phyloP scores from a whole-genome alignment of 2,329 filamentous ascomycete genomes.

The Claviceps sp. region DNA sequence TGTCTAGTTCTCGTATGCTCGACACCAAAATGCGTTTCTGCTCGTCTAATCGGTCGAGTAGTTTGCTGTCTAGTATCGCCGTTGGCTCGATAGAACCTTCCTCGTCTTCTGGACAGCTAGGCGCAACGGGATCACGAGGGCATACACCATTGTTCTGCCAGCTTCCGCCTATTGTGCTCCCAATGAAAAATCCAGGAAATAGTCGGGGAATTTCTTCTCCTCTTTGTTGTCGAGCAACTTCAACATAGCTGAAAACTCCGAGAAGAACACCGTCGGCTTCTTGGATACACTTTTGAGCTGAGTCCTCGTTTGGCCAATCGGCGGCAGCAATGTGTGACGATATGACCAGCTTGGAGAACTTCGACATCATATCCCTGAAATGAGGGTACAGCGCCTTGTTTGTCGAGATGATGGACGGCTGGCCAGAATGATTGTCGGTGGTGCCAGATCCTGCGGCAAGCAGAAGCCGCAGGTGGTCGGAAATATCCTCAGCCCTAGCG shows the following conservation, averaged over 20 bases:
- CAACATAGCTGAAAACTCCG: slow-evolving; percentile 91
- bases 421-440: slow-evolving; percentile 96
- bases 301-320: slow-evolving; percentile 89
- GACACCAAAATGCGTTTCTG: slow-evolving; percentile 74
- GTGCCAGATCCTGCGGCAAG: slow-evolving; percentile 94
- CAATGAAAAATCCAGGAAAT: slow-evolving; percentile 83
- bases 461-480: slow-evolving; percentile 82
- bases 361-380: slow-evolving; percentile 98
- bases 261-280: slow-evolving; percentile 94
- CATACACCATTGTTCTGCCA: slow-evolving; percentile 66
- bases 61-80: slow-evolving; percentile 57
- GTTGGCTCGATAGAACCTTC: slow-evolving; percentile 61
- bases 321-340: slow-evolving; percentile 95
- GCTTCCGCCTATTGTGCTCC: slow-evolving; percentile 69
- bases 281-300: slow-evolving; percentile 85
- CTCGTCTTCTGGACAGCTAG: slow-evolving; percentile 76
- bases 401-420: slow-evolving; percentile 96
- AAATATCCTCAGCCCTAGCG: slow-evolving; percentile 90
- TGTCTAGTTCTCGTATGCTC: slow-evolving; percentile 75
- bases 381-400: slow-evolving; percentile 96
- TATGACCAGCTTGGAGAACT: slow-evolving; percentile 96
- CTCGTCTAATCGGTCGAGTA: slow-evolving; percentile 76
- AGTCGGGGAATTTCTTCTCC: slow-evolving; percentile 89
- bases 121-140: slow-evolving; percentile 56
- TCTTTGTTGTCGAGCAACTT: slow-evolving; percentile 83